A percentile compares a stretch with the other conserved stretches of the same genome.
Evolutionary conservation across 2,329 filamentous ascomycete genomes (phyloP).

Genomic region (Lasiodiplodia theobromae): DNA sequence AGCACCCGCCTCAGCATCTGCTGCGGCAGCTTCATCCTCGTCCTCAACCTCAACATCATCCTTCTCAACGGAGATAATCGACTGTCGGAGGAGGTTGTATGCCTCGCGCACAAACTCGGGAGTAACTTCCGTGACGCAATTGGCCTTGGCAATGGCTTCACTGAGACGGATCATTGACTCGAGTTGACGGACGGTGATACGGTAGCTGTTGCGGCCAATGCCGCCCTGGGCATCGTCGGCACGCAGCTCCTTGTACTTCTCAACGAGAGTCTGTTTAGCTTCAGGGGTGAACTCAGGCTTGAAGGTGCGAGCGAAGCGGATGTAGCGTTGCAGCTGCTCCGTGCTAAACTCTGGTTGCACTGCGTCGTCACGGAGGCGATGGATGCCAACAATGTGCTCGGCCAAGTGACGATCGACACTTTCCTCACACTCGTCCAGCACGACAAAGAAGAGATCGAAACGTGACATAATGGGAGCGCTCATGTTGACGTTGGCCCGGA

Average conservation of each 20-base stretch:
- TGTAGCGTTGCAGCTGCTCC: constrained; percentile 95
- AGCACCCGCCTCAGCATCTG: constrained; percentile 58
- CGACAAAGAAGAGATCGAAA: constrained; percentile 98
- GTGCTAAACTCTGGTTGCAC: constrained; percentile 94
- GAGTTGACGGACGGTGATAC: constrained; percentile 94
- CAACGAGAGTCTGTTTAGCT: constrained; percentile 83
- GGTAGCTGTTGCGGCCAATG: constrained; percentile 92
- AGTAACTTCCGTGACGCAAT: constrained; percentile 90
- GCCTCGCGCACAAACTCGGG: constrained; percentile 89
- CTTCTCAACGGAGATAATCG: constrained; percentile 97
- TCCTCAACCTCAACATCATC: constrained; percentile 96
- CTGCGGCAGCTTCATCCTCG: constrained; percentile 69
- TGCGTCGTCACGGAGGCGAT: constrained; percentile 90
- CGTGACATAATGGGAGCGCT: constrained; percentile 98
- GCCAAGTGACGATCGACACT: constrained; percentile 87
- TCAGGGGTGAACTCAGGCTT: constrained; percentile 89
- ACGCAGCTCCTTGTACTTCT: constrained; percentile 94
- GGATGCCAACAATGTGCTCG: constrained; percentile 91
- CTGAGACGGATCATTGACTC: constrained; percentile 95
- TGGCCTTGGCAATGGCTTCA: constrained; percentile 98
- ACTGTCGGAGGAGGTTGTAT: constrained; percentile 87
- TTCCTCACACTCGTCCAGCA: constrained; percentile 96
- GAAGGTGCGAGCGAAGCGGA: constrained; percentile 94
- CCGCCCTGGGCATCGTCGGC: constrained; percentile 94
- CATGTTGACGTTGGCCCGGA: constrained; percentile 97